Conservation (phyloP, 2,329 filamentous ascomycete species). For the Nemania serpens region DNA sequence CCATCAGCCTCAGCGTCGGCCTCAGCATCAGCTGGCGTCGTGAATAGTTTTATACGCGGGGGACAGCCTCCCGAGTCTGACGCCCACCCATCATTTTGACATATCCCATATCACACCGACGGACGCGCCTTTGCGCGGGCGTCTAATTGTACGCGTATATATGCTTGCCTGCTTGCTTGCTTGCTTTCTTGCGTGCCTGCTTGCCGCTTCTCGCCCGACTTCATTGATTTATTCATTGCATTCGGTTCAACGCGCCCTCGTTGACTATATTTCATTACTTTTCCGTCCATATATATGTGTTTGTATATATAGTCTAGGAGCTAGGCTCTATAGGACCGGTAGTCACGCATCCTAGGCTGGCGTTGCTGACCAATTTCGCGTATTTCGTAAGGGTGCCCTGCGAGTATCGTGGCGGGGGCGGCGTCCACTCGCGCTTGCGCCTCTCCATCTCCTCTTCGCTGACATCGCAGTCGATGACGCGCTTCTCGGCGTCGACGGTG, state of each 20-base stretch:
- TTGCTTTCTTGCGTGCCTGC: not conserved
- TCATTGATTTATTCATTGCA: slow-evolving; percentile 1
- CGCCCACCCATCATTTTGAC: not conserved
- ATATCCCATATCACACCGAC: not conserved
- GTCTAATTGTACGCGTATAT: too few species aligned
- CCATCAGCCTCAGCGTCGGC: too few species aligned
- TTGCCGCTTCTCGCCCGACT: slow-evolving; percentile 6
- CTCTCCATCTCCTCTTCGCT: slow-evolving; percentile 65
- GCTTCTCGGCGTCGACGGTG: slow-evolving; percentile 79
- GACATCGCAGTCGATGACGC: slow-evolving; percentile 69
- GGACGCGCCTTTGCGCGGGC: too few species aligned
- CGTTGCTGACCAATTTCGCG: slow-evolving; percentile 62
- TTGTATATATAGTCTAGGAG: not conserved
- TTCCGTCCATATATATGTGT: not conserved
- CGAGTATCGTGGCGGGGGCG: slow-evolving; percentile 61
- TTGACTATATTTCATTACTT: not conserved
- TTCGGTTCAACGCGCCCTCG: not conserved
- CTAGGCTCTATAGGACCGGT: slow-evolving; percentile 26
- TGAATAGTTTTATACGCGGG: slow-evolving; percentile 20
- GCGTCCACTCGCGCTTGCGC: slow-evolving; percentile 64
- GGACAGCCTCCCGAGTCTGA: not conserved
- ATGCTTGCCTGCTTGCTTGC: too few species aligned
- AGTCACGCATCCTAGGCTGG: slow-evolving; percentile 64
- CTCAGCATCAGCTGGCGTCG: not conserved
- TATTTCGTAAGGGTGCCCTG: slow-evolving; percentile 75